Evolutionary conservation across 306 rosid genomes (phyloP).

Genomic region (Ammopiptanthus mongolicus): DNA sequence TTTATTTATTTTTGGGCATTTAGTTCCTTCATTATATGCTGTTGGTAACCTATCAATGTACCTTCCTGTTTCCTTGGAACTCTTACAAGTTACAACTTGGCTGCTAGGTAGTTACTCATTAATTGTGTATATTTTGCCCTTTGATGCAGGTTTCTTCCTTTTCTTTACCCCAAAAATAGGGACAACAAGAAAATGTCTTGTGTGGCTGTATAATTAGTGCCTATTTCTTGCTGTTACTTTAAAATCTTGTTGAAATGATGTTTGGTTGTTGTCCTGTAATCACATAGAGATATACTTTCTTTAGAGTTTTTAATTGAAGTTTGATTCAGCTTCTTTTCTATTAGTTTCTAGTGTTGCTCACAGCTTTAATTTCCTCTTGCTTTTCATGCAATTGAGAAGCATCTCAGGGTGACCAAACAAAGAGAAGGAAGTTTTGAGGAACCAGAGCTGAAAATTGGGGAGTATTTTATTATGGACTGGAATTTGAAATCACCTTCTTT

Average conservation of each 20-base stretch:
- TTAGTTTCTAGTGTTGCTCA: background rate
- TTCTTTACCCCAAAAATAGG: conserved; percentile 14
- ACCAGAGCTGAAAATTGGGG: conserved; percentile 15
- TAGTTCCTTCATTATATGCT: conserved; percentile 14
- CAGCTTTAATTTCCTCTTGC: background rate
- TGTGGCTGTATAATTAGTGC: background rate
- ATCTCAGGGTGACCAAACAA: conserved; percentile 18
- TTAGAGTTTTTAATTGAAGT: background rate
- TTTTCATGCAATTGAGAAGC: conserved; percentile 30
- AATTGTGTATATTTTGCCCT: conserved; percentile 9
- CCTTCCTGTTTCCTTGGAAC: conserved; percentile 35
- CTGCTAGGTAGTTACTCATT: conserved; percentile 15
- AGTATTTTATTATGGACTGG: conserved; percentile 72
- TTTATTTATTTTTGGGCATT: background rate
- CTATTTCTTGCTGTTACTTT: conserved; percentile 9
- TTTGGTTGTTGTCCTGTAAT: background rate
- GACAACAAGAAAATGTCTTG: conserved; percentile 21
- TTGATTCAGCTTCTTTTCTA: conserved; percentile 8
- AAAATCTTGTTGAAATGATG: background rate
- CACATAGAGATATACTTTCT: background rate
- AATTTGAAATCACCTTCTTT: conserved; percentile 68
- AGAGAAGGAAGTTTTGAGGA: conserved; percentile 22
- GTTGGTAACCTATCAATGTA: conserved; percentile 3
- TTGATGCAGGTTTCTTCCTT: conserved; percentile 15
- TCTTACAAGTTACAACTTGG: conserved; percentile 22